phyloP scores from a whole-genome alignment of 2,329 filamentous ascomycete species.

The Diaporthe eres region DNA sequence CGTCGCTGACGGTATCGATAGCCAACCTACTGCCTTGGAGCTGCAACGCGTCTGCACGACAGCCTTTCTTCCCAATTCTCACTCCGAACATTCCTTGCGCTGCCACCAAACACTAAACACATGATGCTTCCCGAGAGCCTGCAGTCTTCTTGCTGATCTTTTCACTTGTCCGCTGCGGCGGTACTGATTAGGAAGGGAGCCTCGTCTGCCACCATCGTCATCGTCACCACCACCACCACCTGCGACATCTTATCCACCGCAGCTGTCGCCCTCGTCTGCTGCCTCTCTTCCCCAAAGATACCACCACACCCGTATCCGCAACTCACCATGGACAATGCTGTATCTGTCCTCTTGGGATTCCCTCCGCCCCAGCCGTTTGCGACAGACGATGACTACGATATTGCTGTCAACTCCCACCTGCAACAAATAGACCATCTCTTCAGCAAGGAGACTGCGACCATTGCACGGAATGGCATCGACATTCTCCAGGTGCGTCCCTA shows the following conservation, averaged over 20 bases:
- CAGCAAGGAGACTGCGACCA: conserved; percentile 49
- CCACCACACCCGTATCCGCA: not conserved
- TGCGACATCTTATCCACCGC: not conserved
- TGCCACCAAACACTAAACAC: not conserved
- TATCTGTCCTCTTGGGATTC: conserved; percentile 58
- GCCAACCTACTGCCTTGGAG: not conserved
- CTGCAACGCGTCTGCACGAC: not conserved
- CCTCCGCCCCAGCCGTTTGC: conserved; percentile 50
- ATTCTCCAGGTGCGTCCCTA: conserved; percentile 57
- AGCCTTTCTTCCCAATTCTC: not conserved
- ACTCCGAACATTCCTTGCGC: not conserved
- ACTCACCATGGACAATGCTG: conserved; percentile 55
- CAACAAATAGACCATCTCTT: conserved; percentile 55
- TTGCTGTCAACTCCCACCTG: conserved; percentile 55
- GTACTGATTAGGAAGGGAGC: conserved; percentile 23
- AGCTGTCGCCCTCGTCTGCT: not conserved
- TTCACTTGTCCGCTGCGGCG: conserved; percentile 24
- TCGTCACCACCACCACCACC: not conserved
- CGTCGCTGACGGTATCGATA: not conserved
- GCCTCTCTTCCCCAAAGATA: not conserved
- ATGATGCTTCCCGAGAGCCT: not conserved
- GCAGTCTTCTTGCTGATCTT: not conserved
- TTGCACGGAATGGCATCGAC: conserved; percentile 53
- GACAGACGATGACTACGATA: conserved; percentile 57
- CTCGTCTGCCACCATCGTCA: not conserved